phyloP scores from a whole-genome alignment of 2,329 filamentous ascomycete species.

The Pseudofabraea citricarpa region DNA sequence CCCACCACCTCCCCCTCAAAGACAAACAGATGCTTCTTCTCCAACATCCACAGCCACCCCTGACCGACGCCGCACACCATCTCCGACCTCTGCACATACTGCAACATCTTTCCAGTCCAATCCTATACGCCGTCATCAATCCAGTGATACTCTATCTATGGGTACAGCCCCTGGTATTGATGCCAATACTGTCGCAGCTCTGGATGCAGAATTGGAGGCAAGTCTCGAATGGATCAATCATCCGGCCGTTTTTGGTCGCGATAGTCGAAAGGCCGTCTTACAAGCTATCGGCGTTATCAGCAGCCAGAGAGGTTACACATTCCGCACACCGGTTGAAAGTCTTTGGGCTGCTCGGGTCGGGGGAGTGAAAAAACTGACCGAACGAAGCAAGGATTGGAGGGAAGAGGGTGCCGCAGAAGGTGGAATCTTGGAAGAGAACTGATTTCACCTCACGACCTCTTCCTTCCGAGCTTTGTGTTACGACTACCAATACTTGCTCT shows the following conservation, averaged over 20 bases:
- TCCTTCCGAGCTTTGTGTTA: background rate
- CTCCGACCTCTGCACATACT: constrained; percentile 34
- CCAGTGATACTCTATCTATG: constrained; percentile 41
- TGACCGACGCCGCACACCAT: constrained; percentile 34
- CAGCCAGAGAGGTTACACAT: constrained; percentile 89
- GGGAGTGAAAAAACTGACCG: constrained; percentile 76
- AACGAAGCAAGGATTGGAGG: constrained; percentile 86
- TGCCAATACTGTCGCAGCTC: constrained; percentile 70
- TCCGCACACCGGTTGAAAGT: constrained; percentile 81
- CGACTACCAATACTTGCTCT: background rate
- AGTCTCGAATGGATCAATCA: constrained; percentile 97
- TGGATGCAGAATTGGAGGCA: constrained; percentile 86
- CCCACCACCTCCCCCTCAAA: constrained; percentile 51
- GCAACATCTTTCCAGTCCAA: constrained; percentile 20
- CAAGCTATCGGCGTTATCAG: constrained; percentile 97
- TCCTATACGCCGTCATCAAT: constrained; percentile 46
- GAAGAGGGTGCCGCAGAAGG: constrained; percentile 54
- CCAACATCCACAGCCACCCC: constrained; percentile 23
- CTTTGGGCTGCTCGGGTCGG: constrained; percentile 81
- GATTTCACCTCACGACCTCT: constrained; percentile 2
- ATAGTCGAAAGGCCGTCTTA: constrained; percentile 90
- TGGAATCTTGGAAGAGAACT: constrained; percentile 28
- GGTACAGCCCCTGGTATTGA: constrained; percentile 74
- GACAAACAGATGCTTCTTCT: constrained; percentile 17
- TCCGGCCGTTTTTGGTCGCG: constrained; percentile 87